A percentile compares a stretch with the other conserved stretches of the same genome.
Conservation (phyloP, 805 yeast genomes). For the Vanderwaltozyma tropicalis region DNA sequence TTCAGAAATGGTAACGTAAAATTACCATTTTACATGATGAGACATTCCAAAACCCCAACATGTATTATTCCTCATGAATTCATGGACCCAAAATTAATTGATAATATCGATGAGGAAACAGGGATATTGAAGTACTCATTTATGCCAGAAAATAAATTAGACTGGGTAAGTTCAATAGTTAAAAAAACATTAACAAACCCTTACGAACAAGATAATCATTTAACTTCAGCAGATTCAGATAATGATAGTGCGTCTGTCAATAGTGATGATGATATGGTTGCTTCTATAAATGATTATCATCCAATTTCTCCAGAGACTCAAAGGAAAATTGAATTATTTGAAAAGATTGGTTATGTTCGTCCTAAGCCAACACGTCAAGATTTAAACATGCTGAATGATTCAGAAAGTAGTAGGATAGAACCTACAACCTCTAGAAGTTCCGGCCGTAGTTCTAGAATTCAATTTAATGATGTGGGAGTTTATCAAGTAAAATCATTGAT, state of each 20-base stretch:
- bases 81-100: constrained; percentile 20
- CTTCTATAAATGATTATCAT: constrained; percentile 20
- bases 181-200: constrained; percentile 18
- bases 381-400: constrained; percentile 7
- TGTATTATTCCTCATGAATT: constrained; percentile 27
- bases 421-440: constrained; percentile 11
- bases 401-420: constrained; percentile 8
- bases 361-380: constrained; percentile 19
- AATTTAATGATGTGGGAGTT: constrained; percentile 16
- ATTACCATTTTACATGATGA: constrained; percentile 25
- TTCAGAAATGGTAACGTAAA: constrained; percentile 28
- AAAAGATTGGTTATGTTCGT: constrained; percentile 22
- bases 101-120: constrained; percentile 8
- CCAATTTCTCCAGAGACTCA: constrained; percentile 20
- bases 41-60: constrained; percentile 22
- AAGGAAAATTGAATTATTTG: constrained; percentile 18
- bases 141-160: constrained; percentile 5
- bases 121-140: neutral
- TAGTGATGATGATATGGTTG: constrained; percentile 10
- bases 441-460: constrained; percentile 22
- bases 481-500: constrained; percentile 27
- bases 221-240: constrained; percentile 1
- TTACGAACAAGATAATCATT: constrained; percentile 3
- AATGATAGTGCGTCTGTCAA: constrained; percentile 1
- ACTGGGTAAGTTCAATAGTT: constrained; percentile 11